Evolutionary conservation across 2,329 filamentous ascomycete genomes (phyloP).

Genomic region (Pseudocercospora ulei): DNA sequence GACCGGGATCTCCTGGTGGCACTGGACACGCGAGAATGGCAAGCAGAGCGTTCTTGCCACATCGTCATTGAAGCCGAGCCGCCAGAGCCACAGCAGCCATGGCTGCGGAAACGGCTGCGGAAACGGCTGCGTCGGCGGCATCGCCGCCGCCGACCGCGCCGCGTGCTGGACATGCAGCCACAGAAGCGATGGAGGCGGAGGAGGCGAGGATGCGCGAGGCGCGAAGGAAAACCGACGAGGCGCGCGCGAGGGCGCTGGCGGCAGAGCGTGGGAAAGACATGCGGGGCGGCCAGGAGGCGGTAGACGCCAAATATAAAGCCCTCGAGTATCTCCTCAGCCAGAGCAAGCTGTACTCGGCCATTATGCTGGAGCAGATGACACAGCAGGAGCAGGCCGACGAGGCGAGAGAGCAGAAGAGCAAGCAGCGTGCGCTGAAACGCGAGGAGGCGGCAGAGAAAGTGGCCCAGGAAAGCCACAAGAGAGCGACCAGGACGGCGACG

Average conservation of each 20-base stretch:
- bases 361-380: constrained; percentile 48
- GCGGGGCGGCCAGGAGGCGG: constrained; percentile 38
- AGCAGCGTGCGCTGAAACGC: constrained; percentile 39
- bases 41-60: no score
- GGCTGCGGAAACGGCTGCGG: constrained; percentile 19
- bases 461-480: constrained; percentile 41
- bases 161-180: constrained; percentile 26
- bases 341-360: constrained; percentile 45
- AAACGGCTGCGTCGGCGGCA: constrained; percentile 19
- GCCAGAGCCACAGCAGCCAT: constrained; percentile 20
- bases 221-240: constrained; percentile 40
- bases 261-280: constrained; percentile 42
- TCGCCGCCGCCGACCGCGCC: constrained; percentile 34
- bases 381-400: constrained; percentile 43
- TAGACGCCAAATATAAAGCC: constrained; percentile 46
- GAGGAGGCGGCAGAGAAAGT: constrained; percentile 43
- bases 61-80: neutral
- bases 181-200: constrained; percentile 39
- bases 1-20: no score
- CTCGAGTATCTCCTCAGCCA: constrained; percentile 46
- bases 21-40: no score
- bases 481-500: constrained; percentile 37
- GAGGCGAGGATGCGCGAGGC: constrained; percentile 40
- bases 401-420: constrained; percentile 39
- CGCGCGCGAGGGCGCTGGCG: constrained; percentile 39